phyloP scores from a whole-genome alignment of 1,284 basidiomycete species.

The Trametes versicolor region DNA sequence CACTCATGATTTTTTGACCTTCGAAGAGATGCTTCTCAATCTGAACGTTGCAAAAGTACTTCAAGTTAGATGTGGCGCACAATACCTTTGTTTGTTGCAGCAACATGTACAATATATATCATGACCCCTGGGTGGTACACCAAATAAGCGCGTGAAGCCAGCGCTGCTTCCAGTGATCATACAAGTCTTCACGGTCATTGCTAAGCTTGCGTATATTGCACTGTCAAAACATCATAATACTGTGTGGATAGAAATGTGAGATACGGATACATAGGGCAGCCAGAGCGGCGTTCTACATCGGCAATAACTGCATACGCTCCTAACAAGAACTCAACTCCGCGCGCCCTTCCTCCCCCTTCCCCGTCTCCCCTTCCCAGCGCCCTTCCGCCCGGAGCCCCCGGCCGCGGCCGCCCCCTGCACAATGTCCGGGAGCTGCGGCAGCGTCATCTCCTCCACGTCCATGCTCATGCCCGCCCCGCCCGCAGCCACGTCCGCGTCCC shows the following conservation, averaged over 20 bases:
- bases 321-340: neutral
- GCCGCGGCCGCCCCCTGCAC: neutral
- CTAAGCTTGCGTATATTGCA: too few species aligned
- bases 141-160: too few species aligned
- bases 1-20: neutral
- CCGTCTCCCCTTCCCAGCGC: conserved; percentile 18
- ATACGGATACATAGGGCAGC: neutral
- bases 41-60: too few species aligned
- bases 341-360: conserved; percentile 15
- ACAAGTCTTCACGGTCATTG: too few species aligned
- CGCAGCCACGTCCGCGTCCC: conserved; percentile 22
- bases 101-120: too few species aligned
- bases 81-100: too few species aligned
- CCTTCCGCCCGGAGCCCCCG: conserved; percentile 1
- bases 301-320: neutral
- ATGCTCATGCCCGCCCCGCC: conserved; percentile 25
- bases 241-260: too few species aligned
- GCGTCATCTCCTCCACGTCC: conserved; percentile 33
- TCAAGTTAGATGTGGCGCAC: too few species aligned
- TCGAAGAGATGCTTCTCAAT: neutral
- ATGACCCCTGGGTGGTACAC: too few species aligned
- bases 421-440: conserved; percentile 29
- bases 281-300: neutral
- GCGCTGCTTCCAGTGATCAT: too few species aligned
- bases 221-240: too few species aligned